phyloP scores from a whole-genome alignment of 2,329 filamentous ascomycete species.

The Calonectria multiphialidica region DNA sequence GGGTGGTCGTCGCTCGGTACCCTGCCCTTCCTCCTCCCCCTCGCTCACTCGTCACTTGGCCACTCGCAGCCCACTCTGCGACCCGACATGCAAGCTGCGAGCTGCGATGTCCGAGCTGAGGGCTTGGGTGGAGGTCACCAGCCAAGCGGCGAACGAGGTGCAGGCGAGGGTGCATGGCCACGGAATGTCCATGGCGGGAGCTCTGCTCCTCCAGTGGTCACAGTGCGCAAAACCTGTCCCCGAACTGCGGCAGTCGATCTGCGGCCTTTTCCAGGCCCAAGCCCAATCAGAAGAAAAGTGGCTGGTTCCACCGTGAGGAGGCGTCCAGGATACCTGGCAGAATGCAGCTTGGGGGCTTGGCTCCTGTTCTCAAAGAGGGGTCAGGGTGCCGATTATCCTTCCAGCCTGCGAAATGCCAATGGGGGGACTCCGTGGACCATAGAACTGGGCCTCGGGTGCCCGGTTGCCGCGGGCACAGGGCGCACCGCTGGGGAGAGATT shows the following conservation, averaged over 20 bases:
- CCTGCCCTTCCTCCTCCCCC: conserved; percentile 34
- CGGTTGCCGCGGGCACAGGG: conserved; percentile 40
- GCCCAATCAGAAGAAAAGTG: conserved; percentile 43
- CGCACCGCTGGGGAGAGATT: conserved; percentile 40
- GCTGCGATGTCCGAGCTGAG: conserved; percentile 27
- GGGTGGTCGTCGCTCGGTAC: conserved; percentile 35
- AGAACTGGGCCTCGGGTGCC: conserved; percentile 41
- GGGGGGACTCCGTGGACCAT: conserved; percentile 36
- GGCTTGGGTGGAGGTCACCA: conserved; percentile 20
- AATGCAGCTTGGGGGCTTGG: conserved; percentile 45
- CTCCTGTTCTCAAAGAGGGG: conserved; percentile 43
- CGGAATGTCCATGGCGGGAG: conserved; percentile 40
- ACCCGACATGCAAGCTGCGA: conserved; percentile 13
- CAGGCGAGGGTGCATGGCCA: conserved; percentile 37
- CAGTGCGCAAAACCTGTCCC: conserved; percentile 40
- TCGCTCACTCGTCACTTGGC: conserved; percentile 16
- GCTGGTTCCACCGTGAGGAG: conserved; percentile 41
- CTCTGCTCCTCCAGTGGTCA: conserved; percentile 32
- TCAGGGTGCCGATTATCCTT: conserved; percentile 46
- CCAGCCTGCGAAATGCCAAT: conserved; percentile 41
- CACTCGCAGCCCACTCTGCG: conserved; percentile 22
- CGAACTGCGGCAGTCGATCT: conserved; percentile 45
- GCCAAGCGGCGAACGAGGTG: conserved; percentile 34
- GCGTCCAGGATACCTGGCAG: conserved; percentile 42
- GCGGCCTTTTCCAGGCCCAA: conserved; percentile 43